Conservation (phyloP, 169 alveolate species). For the Babesia caballi region DNA sequence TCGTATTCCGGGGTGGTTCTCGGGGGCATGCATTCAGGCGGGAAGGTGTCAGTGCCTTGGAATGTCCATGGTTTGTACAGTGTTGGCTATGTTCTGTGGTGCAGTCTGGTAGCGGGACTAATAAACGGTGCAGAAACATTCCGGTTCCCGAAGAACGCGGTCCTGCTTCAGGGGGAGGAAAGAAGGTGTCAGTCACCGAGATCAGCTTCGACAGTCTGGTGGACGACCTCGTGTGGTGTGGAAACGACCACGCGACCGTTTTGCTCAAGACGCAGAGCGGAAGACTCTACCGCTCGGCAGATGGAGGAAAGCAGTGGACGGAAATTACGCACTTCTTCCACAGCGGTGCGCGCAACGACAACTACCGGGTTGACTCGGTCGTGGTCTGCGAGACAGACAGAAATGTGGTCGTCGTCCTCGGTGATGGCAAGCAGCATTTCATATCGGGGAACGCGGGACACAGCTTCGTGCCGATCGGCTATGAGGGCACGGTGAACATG, state of each 20-base stretch:
- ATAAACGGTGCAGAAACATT: background rate
- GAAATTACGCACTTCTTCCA: slow-evolving; percentile 75
- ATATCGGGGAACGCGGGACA: slow-evolving; percentile 74
- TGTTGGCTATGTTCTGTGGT: no score
- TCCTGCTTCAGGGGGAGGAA: slow-evolving; percentile 56
- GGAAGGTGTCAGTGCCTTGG: background rate
- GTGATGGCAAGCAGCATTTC: slow-evolving; percentile 73
- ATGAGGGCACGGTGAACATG: slow-evolving; percentile 75
- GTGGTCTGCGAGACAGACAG: slow-evolving; percentile 76
- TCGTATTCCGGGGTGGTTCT: background rate
- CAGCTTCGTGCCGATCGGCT: slow-evolving; percentile 73
- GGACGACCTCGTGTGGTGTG: slow-evolving; percentile 84
- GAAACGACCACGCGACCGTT: slow-evolving; percentile 77
- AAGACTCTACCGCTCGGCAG: slow-evolving; percentile 76
- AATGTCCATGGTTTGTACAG: no score
- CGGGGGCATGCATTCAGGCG: background rate
- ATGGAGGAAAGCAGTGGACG: slow-evolving; percentile 84
- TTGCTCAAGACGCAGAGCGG: slow-evolving; percentile 81
- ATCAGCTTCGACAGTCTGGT: slow-evolving; percentile 81
- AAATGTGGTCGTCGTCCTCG: slow-evolving; percentile 76
- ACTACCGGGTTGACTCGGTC: slow-evolving; percentile 68
- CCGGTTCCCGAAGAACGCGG: background rate
- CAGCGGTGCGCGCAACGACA: slow-evolving; percentile 44
- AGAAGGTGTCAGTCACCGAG: slow-evolving; percentile 85
- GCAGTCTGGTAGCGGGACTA: no score